These are phyloP conservation scores for Phoma sp. DNA, from an alignment of 2,329 filamentous ascomycete species.

Conservation along the genomic window DNA sequence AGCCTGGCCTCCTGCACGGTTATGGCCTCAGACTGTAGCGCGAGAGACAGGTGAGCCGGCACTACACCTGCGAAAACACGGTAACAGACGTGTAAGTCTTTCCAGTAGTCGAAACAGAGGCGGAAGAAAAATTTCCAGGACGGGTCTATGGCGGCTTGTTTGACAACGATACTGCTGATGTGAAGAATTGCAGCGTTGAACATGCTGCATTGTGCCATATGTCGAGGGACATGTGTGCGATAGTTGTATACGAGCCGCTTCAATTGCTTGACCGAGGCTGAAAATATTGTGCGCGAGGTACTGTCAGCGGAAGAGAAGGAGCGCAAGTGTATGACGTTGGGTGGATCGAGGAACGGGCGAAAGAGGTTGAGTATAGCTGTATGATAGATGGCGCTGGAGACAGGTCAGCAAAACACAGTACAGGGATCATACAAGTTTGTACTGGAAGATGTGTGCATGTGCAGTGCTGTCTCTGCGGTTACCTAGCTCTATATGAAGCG, in stretches of 20 bases:
- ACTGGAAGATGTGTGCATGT: constrained; percentile 7
- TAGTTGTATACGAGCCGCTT: constrained; percentile 8
- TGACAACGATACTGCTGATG: constrained; percentile 3
- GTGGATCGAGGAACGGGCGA: constrained; percentile 1
- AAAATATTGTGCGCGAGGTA: neutral
- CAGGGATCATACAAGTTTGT: neutral
- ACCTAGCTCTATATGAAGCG: neutral
- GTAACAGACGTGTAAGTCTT: neutral
- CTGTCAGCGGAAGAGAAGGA: constrained; percentile 2
- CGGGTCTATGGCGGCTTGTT: constrained; percentile 3
- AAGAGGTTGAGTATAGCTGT: constrained; percentile 6
- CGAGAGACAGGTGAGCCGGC: constrained; percentile 2
- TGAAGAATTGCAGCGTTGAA: constrained; percentile 6
- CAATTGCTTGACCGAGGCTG: constrained; percentile 7
- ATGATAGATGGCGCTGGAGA: constrained; percentile 2
- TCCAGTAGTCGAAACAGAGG: constrained; percentile 5
- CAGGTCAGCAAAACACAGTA: neutral
- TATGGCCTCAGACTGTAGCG: neutral
- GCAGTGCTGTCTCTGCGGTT: neutral
- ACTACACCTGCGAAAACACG: neutral
- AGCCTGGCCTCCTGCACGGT: neutral
- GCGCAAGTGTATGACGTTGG: neutral
- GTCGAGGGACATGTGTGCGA: neutral
- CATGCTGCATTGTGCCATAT: neutral
- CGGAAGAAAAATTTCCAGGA: constrained; percentile 8